phyloP scores from a whole-genome alignment of 371 early-diverging fungal species.

The Mycotypha africana region DNA sequence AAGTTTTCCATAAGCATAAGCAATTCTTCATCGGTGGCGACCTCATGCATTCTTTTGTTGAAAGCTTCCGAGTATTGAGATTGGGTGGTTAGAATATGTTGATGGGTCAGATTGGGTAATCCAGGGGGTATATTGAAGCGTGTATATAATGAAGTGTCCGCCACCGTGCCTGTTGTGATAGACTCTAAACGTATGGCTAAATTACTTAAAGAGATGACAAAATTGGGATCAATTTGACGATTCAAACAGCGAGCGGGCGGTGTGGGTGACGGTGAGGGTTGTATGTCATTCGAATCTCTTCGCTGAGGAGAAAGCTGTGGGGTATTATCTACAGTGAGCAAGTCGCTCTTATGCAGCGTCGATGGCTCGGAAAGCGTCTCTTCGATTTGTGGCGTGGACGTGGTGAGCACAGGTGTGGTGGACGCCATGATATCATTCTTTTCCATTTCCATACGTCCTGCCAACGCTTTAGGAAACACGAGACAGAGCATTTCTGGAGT shows the following conservation, averaged over 20 bases:
- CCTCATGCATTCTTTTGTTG: constrained; percentile 37
- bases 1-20: constrained; percentile 51
- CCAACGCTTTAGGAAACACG: constrained; percentile 60
- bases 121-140: constrained; percentile 4
- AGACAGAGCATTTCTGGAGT: constrained; percentile 81
- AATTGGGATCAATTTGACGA: constrained; percentile 32
- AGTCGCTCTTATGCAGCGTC: not conserved
- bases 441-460: constrained; percentile 41
- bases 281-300: not conserved
- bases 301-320: not conserved
- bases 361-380: not conserved
- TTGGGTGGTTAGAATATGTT: no score
- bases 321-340: not conserved
- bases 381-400: constrained; percentile 6
- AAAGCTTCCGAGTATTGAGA: constrained; percentile 7
- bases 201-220: constrained; percentile 37
- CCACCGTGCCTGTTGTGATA: constrained; percentile 31
- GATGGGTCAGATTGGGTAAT: not conserved
- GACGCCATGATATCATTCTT: constrained; percentile 22
- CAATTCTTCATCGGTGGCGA: constrained; percentile 53
- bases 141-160: constrained; percentile 1
- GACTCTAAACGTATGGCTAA: constrained; percentile 53
- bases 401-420: not conserved
- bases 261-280: not conserved
- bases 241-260: not conserved